These are phyloP conservation scores for Crithidia mellificae DNA, from an alignment of 208 protist species.

Conservation along the genomic window DNA sequence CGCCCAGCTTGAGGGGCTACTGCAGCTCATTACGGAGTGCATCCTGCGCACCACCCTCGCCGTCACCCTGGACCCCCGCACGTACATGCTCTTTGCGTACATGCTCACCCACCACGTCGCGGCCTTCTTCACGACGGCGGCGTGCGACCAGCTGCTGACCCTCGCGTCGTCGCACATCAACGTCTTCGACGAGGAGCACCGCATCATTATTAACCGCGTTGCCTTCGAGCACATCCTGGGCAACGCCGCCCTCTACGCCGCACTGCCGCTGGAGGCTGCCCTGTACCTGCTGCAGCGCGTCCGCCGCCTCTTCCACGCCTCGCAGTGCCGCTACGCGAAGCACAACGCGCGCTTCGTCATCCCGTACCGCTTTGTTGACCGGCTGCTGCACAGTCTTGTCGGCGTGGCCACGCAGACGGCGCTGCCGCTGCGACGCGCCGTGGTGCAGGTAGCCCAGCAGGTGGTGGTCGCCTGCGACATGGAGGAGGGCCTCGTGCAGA, in stretches of 20 bases:
- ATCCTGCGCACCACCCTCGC: conserved; percentile 43
- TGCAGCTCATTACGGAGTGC: conserved; percentile 49
- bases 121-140: conserved; percentile 47
- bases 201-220: conserved; percentile 75
- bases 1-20: conserved; percentile 52
- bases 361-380: conserved; percentile 68
- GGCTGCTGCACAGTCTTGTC: conserved; percentile 68
- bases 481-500: conserved; percentile 59
- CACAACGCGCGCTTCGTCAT: conserved; percentile 67
- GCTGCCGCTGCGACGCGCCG: conserved; percentile 38
- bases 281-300: conserved; percentile 56
- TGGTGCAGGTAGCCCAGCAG: conserved; percentile 66
- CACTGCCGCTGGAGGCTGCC: conserved; percentile 45
- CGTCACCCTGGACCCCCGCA: conserved; percentile 51
- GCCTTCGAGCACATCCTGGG: conserved; percentile 73
- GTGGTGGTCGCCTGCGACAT: conserved; percentile 71
- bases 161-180: conserved; percentile 44
- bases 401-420: conserved; percentile 32
- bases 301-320: conserved; percentile 52
- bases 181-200: conserved; percentile 60
- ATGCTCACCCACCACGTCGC: conserved; percentile 51
- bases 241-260: conserved; percentile 54
- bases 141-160: conserved; percentile 61
- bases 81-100: conserved; percentile 67
- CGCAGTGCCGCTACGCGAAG: conserved; percentile 59